Percentiles rank a stretch among this genome's conserved stretches.
Conservation (phyloP, 768 basidiomycete species). For the Zangia roseola region DNA sequence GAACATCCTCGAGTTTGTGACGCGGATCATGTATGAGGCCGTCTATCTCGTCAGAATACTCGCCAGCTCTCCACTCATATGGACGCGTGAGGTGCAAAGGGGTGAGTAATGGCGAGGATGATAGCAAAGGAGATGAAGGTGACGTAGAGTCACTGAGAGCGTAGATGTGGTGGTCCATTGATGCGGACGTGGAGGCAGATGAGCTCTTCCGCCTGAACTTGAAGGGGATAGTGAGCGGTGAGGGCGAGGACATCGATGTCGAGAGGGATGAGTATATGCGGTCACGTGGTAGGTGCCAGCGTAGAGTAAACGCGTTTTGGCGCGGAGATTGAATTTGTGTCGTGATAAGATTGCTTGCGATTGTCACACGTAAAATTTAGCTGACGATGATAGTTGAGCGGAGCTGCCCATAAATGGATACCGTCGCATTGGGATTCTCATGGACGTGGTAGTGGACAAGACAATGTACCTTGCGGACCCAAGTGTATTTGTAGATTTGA, state of each 20-base stretch:
- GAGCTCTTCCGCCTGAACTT: constrained; percentile 25
- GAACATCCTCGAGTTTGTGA: background rate
- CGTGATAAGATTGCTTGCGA: background rate
- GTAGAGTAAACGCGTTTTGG: constrained; percentile 34
- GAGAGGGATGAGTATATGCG: constrained; percentile 26
- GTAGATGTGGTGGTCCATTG: background rate
- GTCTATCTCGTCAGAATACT: background rate
- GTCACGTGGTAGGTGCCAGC: constrained; percentile 27
- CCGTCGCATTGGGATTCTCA: too few relatives aligned
- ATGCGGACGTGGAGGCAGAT: constrained; percentile 10
- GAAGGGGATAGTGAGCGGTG: constrained; percentile 17
- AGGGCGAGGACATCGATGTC: constrained; percentile 28
- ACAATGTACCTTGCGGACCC: too few relatives aligned
- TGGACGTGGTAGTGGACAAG: too few relatives aligned
- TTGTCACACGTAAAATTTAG: too few relatives aligned
- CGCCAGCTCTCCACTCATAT: constrained; percentile 6
- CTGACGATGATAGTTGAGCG: too few relatives aligned
- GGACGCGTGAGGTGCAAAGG: constrained; percentile 11
- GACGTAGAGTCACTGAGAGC: constrained; percentile 1
- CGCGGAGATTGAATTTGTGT: constrained; percentile 28
- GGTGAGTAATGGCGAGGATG: constrained; percentile 22
- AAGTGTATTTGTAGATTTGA: too few relatives aligned
- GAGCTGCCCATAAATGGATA: too few relatives aligned
- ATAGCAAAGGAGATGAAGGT: constrained; percentile 16
- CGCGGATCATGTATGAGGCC: background rate